These are phyloP conservation scores for Talaromyces rugulosus DNA, from an alignment of 2,329 filamentous ascomycete species.

Conservation along the genomic window DNA sequence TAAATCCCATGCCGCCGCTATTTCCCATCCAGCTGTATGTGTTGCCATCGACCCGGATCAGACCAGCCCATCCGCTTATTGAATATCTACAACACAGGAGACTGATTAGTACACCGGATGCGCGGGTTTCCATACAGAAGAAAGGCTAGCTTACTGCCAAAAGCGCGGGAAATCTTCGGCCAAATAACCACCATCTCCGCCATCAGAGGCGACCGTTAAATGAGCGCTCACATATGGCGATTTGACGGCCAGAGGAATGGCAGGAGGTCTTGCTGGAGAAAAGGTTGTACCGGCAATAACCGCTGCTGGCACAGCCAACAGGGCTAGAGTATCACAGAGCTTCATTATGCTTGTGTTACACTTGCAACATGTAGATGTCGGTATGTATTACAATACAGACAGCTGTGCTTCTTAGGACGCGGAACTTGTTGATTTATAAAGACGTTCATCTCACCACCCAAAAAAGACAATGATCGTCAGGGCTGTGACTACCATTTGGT, in stretches of 20 bases:
- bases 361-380: not conserved
- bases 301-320: constrained; percentile 1
- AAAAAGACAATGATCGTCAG: not conserved
- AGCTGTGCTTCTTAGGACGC: not conserved
- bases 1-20: constrained; percentile 31
- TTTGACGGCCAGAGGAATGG: constrained; percentile 67
- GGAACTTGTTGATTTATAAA: not conserved
- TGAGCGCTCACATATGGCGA: constrained; percentile 71
- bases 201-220: constrained; percentile 59
- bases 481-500: not conserved
- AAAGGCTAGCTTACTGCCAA: constrained; percentile 56
- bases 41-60: constrained; percentile 63
- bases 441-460: not conserved
- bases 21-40: constrained; percentile 66
- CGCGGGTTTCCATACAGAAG: not conserved
- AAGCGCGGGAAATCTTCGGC: constrained; percentile 66
- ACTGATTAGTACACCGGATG: constrained; percentile 36
- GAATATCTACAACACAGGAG: constrained; percentile 47
- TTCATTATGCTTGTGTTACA: not conserved
- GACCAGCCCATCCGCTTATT: constrained; percentile 61
- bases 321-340: not conserved
- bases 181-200: constrained; percentile 62
- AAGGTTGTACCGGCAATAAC: constrained; percentile 49
- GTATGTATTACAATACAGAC: not conserved
- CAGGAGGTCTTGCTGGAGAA: constrained; percentile 61